Percentiles rank a stretch among this genome's conserved stretches.
phyloP scores from a whole-genome alignment of 208 protist genomes.

The Leishmania gerbilli region DNA sequence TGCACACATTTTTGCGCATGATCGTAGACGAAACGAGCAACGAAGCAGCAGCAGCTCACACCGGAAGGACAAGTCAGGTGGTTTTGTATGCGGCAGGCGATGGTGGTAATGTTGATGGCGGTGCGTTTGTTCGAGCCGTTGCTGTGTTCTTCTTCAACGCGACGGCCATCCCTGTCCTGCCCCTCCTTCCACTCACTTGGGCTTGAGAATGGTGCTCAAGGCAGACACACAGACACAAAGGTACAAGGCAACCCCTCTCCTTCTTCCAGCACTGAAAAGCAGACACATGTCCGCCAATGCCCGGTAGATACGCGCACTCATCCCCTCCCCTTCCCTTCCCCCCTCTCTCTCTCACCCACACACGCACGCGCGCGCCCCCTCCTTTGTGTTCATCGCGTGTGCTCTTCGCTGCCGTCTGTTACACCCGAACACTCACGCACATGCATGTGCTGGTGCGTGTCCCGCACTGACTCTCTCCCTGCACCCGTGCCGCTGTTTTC shows the following conservation, averaged over 20 bases:
- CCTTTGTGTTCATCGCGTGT: neutral
- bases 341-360: neutral
- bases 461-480: slow-evolving; percentile 1
- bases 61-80: too few species aligned
- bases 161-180: neutral
- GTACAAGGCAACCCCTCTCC: neutral
- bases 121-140: neutral
- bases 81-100: neutral
- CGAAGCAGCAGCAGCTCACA: neutral
- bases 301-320: neutral
- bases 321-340: neutral
- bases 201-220: too few species aligned
- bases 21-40: neutral
- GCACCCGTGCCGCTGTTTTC: slow-evolving; percentile 9
- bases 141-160: neutral
- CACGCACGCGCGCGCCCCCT: neutral
- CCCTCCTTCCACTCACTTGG: neutral
- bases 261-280: neutral
- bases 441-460: neutral
- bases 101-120: neutral
- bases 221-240: neutral
- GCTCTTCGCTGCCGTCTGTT: neutral
- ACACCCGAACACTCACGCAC: neutral
- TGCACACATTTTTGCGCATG: neutral
- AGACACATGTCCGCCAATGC: neutral